Evolutionary conservation across 2,329 filamentous ascomycete genomes (phyloP).

Genomic region (Aspergillus ochraceoroseus): DNA sequence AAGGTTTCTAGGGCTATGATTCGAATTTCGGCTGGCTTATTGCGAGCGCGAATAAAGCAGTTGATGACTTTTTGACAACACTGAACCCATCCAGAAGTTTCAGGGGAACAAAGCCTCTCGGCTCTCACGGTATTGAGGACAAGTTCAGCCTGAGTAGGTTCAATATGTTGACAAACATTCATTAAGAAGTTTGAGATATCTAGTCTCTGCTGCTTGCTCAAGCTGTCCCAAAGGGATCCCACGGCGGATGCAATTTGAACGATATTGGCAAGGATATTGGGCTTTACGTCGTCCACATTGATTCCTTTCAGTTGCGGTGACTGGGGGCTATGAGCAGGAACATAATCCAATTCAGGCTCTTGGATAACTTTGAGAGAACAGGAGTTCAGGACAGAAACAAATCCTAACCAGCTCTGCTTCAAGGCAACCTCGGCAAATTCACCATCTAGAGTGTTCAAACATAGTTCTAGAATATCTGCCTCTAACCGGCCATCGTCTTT

Average conservation of each 20-base stretch:
- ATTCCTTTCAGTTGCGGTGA: constrained; percentile 25
- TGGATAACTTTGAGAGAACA: constrained; percentile 35
- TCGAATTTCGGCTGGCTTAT: constrained; percentile 39
- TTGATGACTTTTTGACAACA: constrained; percentile 34
- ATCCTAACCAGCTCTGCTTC: constrained; percentile 31
- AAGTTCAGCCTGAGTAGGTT: constrained; percentile 38
- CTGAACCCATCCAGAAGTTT: constrained; percentile 32
- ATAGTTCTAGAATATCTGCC: constrained; percentile 40
- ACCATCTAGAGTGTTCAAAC: constrained; percentile 39
- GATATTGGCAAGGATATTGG: constrained; percentile 38
- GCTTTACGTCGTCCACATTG: constrained; percentile 34
- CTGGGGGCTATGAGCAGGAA: constrained; percentile 23
- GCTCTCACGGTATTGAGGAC: constrained; percentile 34
- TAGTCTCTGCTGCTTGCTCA: constrained; percentile 35
- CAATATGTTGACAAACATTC: constrained; percentile 35
- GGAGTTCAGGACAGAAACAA: constrained; percentile 32
- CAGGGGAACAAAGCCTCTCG: constrained; percentile 35
- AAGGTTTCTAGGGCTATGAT: constrained; percentile 38
- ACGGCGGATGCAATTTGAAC: constrained; percentile 36
- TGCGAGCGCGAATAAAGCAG: constrained; percentile 37
- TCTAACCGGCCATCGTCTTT: constrained; percentile 39
- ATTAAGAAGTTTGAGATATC: constrained; percentile 36
- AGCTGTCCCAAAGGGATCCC: constrained; percentile 37
- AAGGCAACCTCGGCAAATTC: constrained; percentile 33
- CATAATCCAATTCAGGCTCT: constrained; percentile 24